These are phyloP conservation scores for Crucibulum parvulum DNA, from an alignment of 1,284 basidiomycete species.

Conservation along the genomic window DNA sequence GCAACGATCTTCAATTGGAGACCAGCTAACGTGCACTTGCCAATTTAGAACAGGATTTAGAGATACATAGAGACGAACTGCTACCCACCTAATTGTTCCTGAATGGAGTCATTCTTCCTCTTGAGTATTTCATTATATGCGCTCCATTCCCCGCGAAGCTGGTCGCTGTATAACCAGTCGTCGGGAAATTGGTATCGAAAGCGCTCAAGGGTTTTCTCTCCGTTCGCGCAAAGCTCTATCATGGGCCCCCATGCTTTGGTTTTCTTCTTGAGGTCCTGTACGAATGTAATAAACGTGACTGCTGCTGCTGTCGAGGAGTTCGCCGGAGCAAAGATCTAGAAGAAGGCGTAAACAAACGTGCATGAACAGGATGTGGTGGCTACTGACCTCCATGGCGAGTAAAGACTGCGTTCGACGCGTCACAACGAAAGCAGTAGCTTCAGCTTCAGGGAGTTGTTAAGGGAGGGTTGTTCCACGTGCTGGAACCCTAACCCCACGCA, in stretches of 20 bases:
- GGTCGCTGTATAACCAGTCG: slow-evolving; percentile 99
- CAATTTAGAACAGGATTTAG: slow-evolving; percentile 4
- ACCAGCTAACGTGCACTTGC: slow-evolving; percentile 64
- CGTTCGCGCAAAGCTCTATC: slow-evolving; percentile 92
- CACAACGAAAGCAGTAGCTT: slow-evolving; percentile 13
- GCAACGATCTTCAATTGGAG: slow-evolving; percentile 99
- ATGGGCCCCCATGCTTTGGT: slow-evolving; percentile 97
- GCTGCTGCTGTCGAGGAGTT: slow-evolving; percentile 94
- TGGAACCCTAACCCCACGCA: slow-evolving; percentile 33
- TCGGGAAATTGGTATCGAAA: slow-evolving; percentile 97
- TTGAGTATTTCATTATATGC: slow-evolving; percentile 98
- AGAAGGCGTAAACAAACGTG: slow-evolving; percentile 8
- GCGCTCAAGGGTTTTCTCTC: slow-evolving; percentile 96
- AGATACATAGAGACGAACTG: background rate
- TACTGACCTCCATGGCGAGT: slow-evolving; percentile 46
- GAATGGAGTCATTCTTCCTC: slow-evolving; percentile 97
- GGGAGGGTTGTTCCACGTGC: slow-evolving; percentile 13
- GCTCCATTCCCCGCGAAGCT: slow-evolving; percentile 97
- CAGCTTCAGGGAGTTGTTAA: slow-evolving; percentile 14
- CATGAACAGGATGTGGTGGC: background rate
- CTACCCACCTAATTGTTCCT: slow-evolving; percentile 88
- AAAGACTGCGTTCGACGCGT: slow-evolving; percentile 39
- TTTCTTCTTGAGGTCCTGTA: slow-evolving; percentile 98
- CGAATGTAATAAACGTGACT: slow-evolving; percentile 98
- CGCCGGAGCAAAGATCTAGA: slow-evolving; percentile 62